Evolutionary conservation across 768 basidiomycete species (phyloP).

Genomic region (Polyporus arcularius): DNA sequence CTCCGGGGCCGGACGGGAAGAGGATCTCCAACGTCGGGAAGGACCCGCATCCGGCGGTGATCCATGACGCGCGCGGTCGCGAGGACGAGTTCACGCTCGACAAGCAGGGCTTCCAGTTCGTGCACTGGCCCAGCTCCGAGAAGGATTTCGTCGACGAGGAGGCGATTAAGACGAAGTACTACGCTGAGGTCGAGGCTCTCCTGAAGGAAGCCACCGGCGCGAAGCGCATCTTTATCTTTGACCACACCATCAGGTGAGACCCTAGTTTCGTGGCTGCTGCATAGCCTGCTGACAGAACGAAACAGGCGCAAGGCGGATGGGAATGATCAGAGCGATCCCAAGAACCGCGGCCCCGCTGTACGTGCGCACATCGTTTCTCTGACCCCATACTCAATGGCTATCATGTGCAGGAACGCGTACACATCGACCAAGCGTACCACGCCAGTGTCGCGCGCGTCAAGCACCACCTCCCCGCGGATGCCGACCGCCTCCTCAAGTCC

Average conservation of each 20-base stretch:
- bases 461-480: conserved; percentile 40
- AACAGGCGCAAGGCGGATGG: conserved; percentile 15
- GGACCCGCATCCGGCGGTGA: conserved; percentile 13
- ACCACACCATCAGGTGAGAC: conserved; percentile 41
- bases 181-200: conserved; percentile 42
- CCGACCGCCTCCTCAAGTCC: conserved; percentile 40
- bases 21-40: conserved; percentile 27
- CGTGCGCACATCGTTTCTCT: neutral
- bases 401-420: conserved; percentile 35
- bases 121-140: conserved; percentile 33
- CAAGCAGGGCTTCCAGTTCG: conserved; percentile 43
- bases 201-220: conserved; percentile 41
- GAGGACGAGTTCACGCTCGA: conserved; percentile 32
- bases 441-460: conserved; percentile 38
- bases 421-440: conserved; percentile 44
- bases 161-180: conserved; percentile 38
- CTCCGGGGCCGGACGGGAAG: conserved; percentile 28
- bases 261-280: neutral
- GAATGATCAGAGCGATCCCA: neutral
- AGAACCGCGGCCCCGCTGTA: conserved; percentile 33
- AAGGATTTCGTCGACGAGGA: conserved; percentile 43
- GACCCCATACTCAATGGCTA: conserved; percentile 4
- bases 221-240: conserved; percentile 42
- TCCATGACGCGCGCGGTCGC: conserved; percentile 28
- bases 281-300: conserved; percentile 1